Base-by-base conservation (phyloP, 2,329 filamentous ascomycete species). In the Cercospora zeina region DNA sequence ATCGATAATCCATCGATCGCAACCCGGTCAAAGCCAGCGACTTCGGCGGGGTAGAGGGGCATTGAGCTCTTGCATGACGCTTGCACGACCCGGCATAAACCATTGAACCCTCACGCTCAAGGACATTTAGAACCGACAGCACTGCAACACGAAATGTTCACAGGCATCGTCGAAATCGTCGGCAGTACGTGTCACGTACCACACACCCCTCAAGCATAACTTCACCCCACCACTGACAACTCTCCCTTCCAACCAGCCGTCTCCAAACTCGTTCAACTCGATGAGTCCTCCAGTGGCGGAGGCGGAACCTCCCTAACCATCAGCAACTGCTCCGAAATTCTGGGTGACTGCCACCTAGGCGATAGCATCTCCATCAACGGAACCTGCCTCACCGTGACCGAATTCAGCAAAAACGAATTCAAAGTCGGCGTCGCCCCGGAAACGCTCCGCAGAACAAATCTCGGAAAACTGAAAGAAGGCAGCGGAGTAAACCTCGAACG, bases 341-440 rank as follows among this genome's bases (percentile, higher is more conserved):
- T 99, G 68, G 82, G 81, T 36, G 95, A 97, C 77, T 89, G 86
- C 68, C 87, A 92, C 69, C 82, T 96, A 24, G 95, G 95, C 68
- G 95, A 99, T 82, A 96, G 90, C 74, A 97, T 99, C 76, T 86
- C 88, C 75, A 85, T 99, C 75, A 99, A 99, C 79, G 95, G 95
- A 79, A 93, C 92, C 72, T 99, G 95, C 77, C 86, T 99, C 57
- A 99, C 95, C 11, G 89, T 97, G 60, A 97, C 89, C n/a, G 80
- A 82, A 63, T 89, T 91, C 75, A 80, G 80, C 67, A 76, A 77
- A 59, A 70, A 76, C 55, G 77, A 77, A 68, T 99, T 99, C 86
- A 93, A 90, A 72, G 91, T 97, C 68, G 93, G 95, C 73, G 89
- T 96, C 67, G 91, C 95, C 8, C 95, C 95, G 62, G 95, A 99